Percentiles rank a stretch among this genome's conserved stretches.
Evolutionary conservation across 2,329 filamentous ascomycete genomes (phyloP).

Genomic region (Neocucurbitaria cava): DNA sequence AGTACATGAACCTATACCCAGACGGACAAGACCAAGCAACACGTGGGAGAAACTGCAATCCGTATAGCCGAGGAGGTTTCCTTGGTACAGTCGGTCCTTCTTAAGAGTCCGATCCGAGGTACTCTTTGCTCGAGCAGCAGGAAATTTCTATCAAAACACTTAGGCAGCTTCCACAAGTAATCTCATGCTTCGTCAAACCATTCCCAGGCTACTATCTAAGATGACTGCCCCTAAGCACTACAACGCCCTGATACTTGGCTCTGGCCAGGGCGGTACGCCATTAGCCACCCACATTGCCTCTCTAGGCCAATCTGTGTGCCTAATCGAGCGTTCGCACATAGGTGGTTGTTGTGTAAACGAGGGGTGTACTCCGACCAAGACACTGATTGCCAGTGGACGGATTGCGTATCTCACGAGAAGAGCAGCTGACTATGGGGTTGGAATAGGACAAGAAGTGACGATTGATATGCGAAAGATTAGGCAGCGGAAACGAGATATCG

Average conservation of each 20-base stretch:
- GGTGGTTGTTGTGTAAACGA: constrained; percentile 64
- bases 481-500: constrained; percentile 62
- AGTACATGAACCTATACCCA: not conserved
- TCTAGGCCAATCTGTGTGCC: constrained; percentile 53
- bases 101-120: not conserved
- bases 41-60: not conserved
- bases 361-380: constrained; percentile 65
- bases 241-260: constrained; percentile 59
- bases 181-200: not conserved
- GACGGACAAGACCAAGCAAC: not conserved
- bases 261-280: constrained; percentile 61
- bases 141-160: not conserved
- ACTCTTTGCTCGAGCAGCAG: not conserved
- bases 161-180: not conserved
- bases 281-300: constrained; percentile 57
- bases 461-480: constrained; percentile 60
- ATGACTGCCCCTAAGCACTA: constrained; percentile 31
- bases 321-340: constrained; percentile 58
- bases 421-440: constrained; percentile 57
- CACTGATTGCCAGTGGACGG: constrained; percentile 62
- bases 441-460: constrained; percentile 28
- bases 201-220: not conserved
- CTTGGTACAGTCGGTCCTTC: not conserved
- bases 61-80: not conserved
- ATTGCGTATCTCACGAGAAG: constrained; percentile 56